phyloP scores from a whole-genome alignment of 2,329 filamentous ascomycete species.

The Ophiocordyceps australis region DNA sequence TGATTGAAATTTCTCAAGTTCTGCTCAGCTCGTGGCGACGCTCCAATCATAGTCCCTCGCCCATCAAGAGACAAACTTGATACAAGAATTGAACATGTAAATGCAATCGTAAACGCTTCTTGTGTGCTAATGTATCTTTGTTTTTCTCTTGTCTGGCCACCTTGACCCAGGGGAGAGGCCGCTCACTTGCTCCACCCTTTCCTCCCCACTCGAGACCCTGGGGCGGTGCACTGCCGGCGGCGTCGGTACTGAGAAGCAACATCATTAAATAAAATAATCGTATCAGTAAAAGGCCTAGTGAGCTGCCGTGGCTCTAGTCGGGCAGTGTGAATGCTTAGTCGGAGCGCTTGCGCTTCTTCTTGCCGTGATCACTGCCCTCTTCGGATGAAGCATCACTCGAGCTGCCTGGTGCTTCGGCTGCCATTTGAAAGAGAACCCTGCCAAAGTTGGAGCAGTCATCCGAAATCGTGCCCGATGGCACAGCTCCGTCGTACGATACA shows the following conservation, averaged over 20 bases:
- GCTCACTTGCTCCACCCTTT: too few species aligned
- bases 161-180: too few species aligned
- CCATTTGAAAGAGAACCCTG: constrained; percentile 66
- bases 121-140: constrained; percentile 12
- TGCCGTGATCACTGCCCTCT: constrained; percentile 26
- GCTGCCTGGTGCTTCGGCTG: constrained; percentile 53
- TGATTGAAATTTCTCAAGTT: too few species aligned
- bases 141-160: constrained; percentile 13
- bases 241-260: too few species aligned
- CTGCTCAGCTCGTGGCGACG: too few species aligned
- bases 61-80: constrained; percentile 14
- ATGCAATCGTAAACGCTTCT: constrained; percentile 21
- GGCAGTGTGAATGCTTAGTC: constrained; percentile 30
- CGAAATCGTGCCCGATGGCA: constrained; percentile 24
- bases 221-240: too few species aligned
- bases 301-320: background rate
- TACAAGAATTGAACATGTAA: constrained; percentile 25
- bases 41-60: too few species aligned
- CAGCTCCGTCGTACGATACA: constrained; percentile 19
- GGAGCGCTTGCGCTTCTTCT: constrained; percentile 57
- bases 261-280: constrained; percentile 4
- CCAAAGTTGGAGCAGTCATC: constrained; percentile 54
- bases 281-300: constrained; percentile 4
- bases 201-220: too few species aligned
- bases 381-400: constrained; percentile 38